Base-by-base conservation (phyloP, 495 filamentous ascomycete genomes). In the Xylaria flabelliformis region DNA sequence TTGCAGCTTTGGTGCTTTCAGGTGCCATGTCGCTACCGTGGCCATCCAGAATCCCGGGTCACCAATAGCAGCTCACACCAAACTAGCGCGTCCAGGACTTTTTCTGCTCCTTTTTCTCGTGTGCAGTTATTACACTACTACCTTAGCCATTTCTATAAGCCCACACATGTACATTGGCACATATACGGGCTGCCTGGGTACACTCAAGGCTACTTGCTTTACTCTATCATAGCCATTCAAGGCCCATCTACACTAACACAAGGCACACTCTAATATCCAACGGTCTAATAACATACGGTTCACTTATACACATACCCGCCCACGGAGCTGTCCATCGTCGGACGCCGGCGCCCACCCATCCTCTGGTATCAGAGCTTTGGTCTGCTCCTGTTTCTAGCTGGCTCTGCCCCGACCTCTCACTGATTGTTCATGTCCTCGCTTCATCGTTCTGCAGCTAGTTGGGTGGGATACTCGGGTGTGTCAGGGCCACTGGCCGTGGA, bases 11-110 rank as follows among this genome's bases (percentile, higher is more conserved):
- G 62, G 70, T 50, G 51, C 55, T 24, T 51, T 72, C 70, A 61
- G 63, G 51, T 72, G 70, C 62, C 62, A 72, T 72, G 70, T 72
- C 63, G 62, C 48, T 72, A 48, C 70, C 51, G 70, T 61, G 62
- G 70, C 51, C 63, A 72, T 53, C 70, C 70, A 72, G 70, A 59
- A 67, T 66, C 70, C 56, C 70, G 70, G 70, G 70, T 66, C 61
- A 42, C 70, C 70, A 72, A 65, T 72, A 65, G 63, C 61, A 67
- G 36, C 21, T 36, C 61, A 44, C 61, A 44, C 24, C 36, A 65
- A 19, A 34, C 44, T 59, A 61, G 55, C 66, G 66, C 51, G 17
- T 39, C 66, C 53, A 46, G 48, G 50, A 24, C 36, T 34, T 44
- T 44, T 34, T 24, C 51, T 44, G 10, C 66, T 48, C 29, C 55